Percentiles rank a stretch among this genome's conserved stretches.
phyloP scores from a whole-genome alignment of 441 rosid genomes.

The Pelargonium citronellum region DNA sequence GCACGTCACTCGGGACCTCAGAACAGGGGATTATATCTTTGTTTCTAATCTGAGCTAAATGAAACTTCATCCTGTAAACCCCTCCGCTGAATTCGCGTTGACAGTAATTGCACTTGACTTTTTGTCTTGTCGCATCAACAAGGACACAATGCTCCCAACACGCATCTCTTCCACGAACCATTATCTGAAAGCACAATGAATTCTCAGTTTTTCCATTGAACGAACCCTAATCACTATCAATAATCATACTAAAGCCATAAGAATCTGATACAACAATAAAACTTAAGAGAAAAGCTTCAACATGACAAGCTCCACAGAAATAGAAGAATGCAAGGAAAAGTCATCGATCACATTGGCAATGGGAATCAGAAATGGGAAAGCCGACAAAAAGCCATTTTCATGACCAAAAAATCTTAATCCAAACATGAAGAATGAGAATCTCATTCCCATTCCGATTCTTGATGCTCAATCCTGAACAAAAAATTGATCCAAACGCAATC shows the following conservation, averaged over 20 bases:
- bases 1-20: slow-evolving; percentile 43
- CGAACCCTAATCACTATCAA: background rate
- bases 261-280: background rate
- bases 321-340: too few species aligned
- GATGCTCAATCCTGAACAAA: too few species aligned
- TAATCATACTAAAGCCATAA: background rate
- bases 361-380: too few species aligned
- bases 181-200: slow-evolving; percentile 16
- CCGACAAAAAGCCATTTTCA: too few species aligned
- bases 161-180: slow-evolving; percentile 65
- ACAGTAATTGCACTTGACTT: slow-evolving; percentile 60
- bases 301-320: too few species aligned
- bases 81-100: slow-evolving; percentile 57
- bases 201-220: background rate
- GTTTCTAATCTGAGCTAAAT: slow-evolving; percentile 56
- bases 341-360: too few species aligned
- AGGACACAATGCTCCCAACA: slow-evolving; percentile 65
- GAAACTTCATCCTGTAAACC: slow-evolving; percentile 63
- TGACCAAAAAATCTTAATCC: too few species aligned
- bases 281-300: too few species aligned
- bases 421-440: too few species aligned
- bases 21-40: slow-evolving; percentile 55
- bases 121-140: slow-evolving; percentile 51
- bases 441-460: too few species aligned
- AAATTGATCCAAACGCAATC: too few species aligned